Conservation (phyloP, 768 basidiomycete species). For the Pleurotus citrinopileatus region DNA sequence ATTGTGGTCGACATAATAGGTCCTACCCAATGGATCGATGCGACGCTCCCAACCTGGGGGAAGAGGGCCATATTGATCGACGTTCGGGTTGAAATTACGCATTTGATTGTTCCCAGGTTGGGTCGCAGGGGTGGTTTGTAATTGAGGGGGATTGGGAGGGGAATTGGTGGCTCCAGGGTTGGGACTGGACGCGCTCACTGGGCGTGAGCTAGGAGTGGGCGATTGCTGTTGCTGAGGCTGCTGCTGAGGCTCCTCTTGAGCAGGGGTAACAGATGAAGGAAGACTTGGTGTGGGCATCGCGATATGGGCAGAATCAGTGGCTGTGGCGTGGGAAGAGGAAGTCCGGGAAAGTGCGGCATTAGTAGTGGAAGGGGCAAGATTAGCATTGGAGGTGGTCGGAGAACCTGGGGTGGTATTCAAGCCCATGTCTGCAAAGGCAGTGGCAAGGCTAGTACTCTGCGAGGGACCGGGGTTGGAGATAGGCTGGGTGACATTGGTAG, state of each 20-base stretch:
- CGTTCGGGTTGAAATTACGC: conserved; percentile 91
- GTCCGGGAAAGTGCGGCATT: conserved; percentile 54
- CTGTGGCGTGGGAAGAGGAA: conserved; percentile 64
- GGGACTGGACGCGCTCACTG: conserved; percentile 14
- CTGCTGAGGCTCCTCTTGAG: conserved; percentile 21
- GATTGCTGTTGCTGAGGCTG: conserved; percentile 21
- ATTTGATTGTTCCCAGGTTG: conserved; percentile 50
- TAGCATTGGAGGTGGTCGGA: conserved; percentile 50
- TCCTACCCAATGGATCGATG: conserved; percentile 92
- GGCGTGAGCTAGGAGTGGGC: conserved; percentile 24
- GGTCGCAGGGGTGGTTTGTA: conserved; percentile 33
- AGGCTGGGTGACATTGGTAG: conserved; percentile 84
- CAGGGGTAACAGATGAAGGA: conserved; percentile 20
- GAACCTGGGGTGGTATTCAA: conserved; percentile 58
- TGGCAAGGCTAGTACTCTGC: conserved; percentile 56
- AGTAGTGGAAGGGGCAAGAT: conserved; percentile 34
- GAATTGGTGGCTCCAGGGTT: conserved; percentile 19
- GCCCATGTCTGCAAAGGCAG: conserved; percentile 59
- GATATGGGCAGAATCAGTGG: conserved; percentile 32
- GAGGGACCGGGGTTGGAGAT: conserved; percentile 84
- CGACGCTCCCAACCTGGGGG: conserved; percentile 96
- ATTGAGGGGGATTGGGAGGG: conserved; percentile 13
- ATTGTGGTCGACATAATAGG: conserved; percentile 99
- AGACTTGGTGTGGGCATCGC: conserved; percentile 20
- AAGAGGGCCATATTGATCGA: conserved; percentile 90